Conservation (phyloP, 805 yeast genomes). For the Ogataea saltuana region DNA sequence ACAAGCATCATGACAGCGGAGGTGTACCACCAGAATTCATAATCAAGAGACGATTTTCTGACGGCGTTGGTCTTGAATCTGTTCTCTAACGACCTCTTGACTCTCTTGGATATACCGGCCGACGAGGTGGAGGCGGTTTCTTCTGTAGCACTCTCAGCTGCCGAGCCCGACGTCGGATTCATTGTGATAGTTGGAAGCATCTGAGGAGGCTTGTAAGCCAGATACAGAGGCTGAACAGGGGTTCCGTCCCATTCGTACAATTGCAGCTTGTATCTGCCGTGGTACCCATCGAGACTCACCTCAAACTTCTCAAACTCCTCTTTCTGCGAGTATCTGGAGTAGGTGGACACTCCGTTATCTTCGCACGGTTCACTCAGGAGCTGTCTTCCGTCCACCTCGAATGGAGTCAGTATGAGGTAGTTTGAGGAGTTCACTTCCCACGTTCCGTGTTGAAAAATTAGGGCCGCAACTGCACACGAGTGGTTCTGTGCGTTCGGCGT, state of each 20-base stretch:
- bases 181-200: constrained; percentile 93
- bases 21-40: constrained; percentile 57
- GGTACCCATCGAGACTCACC: constrained; percentile 71
- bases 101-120: constrained; percentile 40
- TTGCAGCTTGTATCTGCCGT: constrained; percentile 77
- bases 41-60: constrained; percentile 39
- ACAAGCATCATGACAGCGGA: constrained; percentile 43
- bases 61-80: constrained; percentile 76
- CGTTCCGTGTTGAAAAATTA: constrained; percentile 88
- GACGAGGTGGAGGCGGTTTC: constrained; percentile 35
- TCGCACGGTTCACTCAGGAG: constrained; percentile 84
- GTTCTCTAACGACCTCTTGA: constrained; percentile 78
- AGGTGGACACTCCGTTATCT: constrained; percentile 57
- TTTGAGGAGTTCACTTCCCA: constrained; percentile 68
- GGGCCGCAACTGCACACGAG: constrained; percentile 77
- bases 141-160: constrained; percentile 29
- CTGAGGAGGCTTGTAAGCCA: constrained; percentile 91
- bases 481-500: constrained; percentile 71
- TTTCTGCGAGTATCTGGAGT: constrained; percentile 70
- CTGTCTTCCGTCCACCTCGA: constrained; percentile 90
- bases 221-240: constrained; percentile 80
- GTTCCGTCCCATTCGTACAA: constrained; percentile 78
- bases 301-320: constrained; percentile 59
- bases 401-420: constrained; percentile 66
- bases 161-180: constrained; percentile 66